These are phyloP conservation scores for Batkoa obscura DNA, from an alignment of 371 early-diverging fungal species.

Conservation along the genomic window DNA sequence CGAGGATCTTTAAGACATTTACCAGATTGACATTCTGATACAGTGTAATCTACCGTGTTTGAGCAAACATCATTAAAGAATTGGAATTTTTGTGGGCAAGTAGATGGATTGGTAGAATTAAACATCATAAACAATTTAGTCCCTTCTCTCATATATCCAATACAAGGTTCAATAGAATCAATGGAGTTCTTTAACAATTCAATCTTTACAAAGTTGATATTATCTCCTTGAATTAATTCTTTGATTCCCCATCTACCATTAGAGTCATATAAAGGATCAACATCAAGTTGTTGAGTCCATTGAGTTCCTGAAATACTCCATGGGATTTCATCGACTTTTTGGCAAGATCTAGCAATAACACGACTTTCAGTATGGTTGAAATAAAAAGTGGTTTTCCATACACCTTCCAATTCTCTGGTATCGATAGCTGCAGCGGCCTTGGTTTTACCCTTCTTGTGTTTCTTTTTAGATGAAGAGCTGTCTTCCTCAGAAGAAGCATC, in stretches of 20 bases:
- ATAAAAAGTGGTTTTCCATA: neutral
- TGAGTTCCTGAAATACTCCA: neutral
- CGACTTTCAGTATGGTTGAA: neutral
- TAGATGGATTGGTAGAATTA: neutral
- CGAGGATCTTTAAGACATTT: neutral
- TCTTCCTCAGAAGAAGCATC: neutral
- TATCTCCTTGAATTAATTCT: neutral
- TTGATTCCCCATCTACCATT: conserved; percentile 1
- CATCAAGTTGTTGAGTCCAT: neutral
- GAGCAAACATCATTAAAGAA: conserved; percentile 4
- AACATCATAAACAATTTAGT: conserved; percentile 1
- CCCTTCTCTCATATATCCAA: neutral
- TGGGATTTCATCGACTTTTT: neutral
- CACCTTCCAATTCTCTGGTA: conserved; percentile 2
- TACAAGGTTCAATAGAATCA: neutral
- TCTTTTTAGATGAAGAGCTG: neutral
- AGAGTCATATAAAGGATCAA: neutral
- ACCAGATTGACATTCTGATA: neutral
- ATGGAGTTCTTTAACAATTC: neutral
- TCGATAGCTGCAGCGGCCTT: neutral
- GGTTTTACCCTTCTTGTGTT: neutral
- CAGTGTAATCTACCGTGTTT: neutral
- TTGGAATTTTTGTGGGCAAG: conserved; percentile 3
- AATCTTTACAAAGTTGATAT: conserved; percentile 3
- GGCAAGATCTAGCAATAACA: neutral